Conservation (phyloP, 331 rosid genomes). For the Cydonia oblonga region DNA sequence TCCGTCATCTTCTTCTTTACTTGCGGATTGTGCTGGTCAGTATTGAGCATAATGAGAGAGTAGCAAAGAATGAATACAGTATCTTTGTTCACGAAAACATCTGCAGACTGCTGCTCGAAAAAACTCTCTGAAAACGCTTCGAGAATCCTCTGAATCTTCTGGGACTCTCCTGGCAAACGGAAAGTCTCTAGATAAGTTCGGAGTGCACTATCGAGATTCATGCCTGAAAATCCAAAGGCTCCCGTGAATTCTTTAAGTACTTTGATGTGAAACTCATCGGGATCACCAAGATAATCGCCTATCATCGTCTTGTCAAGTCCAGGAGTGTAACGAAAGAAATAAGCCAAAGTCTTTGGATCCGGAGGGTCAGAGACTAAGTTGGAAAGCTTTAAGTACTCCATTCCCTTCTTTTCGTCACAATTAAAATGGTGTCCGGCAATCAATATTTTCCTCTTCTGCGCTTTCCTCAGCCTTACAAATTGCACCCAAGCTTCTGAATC, state of each 20-base stretch:
- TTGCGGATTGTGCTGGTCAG: slow-evolving; percentile 94
- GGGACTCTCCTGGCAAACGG: slow-evolving; percentile 80
- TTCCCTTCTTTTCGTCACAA: slow-evolving; percentile 77
- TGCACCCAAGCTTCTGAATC: slow-evolving; percentile 47
- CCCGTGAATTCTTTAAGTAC: slow-evolving; percentile 67
- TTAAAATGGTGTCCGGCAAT: slow-evolving; percentile 79
- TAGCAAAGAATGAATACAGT: slow-evolving; percentile 76
- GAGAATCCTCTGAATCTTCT: slow-evolving; percentile 73
- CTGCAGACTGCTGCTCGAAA: slow-evolving; percentile 58
- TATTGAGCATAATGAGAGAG: slow-evolving; percentile 85
- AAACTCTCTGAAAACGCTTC: slow-evolving; percentile 66
- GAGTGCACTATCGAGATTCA: slow-evolving; percentile 72
- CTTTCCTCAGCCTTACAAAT: slow-evolving; percentile 46
- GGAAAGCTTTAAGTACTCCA: slow-evolving; percentile 65
- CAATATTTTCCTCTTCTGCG: slow-evolving; percentile 54
- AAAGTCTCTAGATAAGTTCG: slow-evolving; percentile 72
- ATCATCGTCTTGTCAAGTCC: slow-evolving; percentile 63
- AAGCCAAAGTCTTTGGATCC: slow-evolving; percentile 53
- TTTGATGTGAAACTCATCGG: slow-evolving; percentile 54
- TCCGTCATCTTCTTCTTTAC: slow-evolving; percentile 94
- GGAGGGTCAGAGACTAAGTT: slow-evolving; percentile 65
- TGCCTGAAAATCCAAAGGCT: slow-evolving; percentile 57
- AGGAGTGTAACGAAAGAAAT: slow-evolving; percentile 64
- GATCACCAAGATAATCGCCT: slow-evolving; percentile 91
- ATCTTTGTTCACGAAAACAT: slow-evolving; percentile 63